A percentile compares a stretch with the other conserved stretches of the same genome.
Conservation (phyloP, 129 eudicot species). For the Saussurea involucrata region DNA sequence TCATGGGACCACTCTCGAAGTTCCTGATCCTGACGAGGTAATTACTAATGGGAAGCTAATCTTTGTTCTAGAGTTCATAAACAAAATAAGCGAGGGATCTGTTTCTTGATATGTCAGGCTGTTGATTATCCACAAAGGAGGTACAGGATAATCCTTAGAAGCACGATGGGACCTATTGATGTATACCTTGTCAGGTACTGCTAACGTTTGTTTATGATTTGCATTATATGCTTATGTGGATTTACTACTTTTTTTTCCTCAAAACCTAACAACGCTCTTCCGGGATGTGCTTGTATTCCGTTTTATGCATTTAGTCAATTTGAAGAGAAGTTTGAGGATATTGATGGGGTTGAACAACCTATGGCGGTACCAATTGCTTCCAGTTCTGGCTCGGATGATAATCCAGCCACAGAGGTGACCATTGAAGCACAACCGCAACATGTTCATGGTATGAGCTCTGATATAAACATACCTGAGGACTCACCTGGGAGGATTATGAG, state of each 20-base stretch:
- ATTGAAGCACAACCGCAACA: slow-evolving; percentile 41
- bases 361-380: slow-evolving; percentile 48
- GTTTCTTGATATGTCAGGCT: slow-evolving; percentile 40
- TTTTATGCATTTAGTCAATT: slow-evolving; percentile 60
- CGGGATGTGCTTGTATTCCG: not conserved
- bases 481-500: slow-evolving; percentile 63
- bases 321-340: slow-evolving; percentile 95
- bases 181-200: slow-evolving; percentile 95
- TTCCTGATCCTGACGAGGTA: slow-evolving; percentile 99
- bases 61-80: not conserved
- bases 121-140: slow-evolving; percentile 94
- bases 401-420: slow-evolving; percentile 34
- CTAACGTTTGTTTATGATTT: not conserved
- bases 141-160: slow-evolving; percentile 94
- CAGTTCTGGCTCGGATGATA: slow-evolving; percentile 51
- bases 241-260: not conserved
- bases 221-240: not conserved
- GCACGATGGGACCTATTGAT: slow-evolving; percentile 99
- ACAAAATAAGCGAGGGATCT: slow-evolving; percentile 11
- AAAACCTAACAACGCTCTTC: not conserved
- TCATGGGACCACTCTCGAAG: slow-evolving; percentile 98
- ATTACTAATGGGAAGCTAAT: slow-evolving; percentile 6
- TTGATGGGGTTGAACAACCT: slow-evolving; percentile 56
- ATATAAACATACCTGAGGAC: slow-evolving; percentile 48
- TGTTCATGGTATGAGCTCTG: slow-evolving; percentile 35